Evolutionary conservation across 2,329 filamentous ascomycete species (phyloP), one percentile per base, ranked within the genome.

Genomic region (Alternaria brassicicola): DNA sequence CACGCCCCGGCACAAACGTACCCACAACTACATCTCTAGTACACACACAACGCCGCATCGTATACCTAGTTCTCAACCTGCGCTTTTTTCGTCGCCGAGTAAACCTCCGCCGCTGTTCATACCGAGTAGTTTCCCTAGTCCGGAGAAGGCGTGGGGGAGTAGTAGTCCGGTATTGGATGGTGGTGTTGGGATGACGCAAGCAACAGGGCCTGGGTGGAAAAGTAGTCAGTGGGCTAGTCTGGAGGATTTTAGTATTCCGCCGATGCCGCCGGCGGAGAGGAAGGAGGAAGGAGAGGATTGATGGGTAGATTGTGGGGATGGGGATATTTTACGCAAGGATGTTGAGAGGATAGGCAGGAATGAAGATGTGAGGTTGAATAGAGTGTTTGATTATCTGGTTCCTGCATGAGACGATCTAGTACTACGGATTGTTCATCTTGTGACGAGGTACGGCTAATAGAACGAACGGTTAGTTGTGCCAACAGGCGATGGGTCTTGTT

Each of bases 171-270:
- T 72, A 6, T 21, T 71, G 6, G 31, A 53, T 21, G 58, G 49
- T 5, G 35, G 35, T 38, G 35, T 6, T 6, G 35, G 35, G 3
- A 52, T 47, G 47, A 63, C 61, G 36, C 56, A 69, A 28, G 56
- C 57, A 19, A 39, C 33, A 2, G 33, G 15, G 6, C 19, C 5
- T 36, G 54, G 47, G 17, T 61, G 51, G 46, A 59, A 30, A 5
- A 59, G 56, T 15, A 66, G 64, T 52, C 64, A 68, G 42, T 63
- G 62, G 47, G 62, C 54, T 17, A 72, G 67, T 39, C 38, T 74
- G 17, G 72, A 75, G 45, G 64, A 74, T 46, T 75, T 75, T 43
- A 76, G 72, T 49, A 75, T 76, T 49, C 74, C 74, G 10, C 61
- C 57, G 26, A 62, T 64, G 49, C 74, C 72, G 30, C 74, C 74